Base-by-base conservation (phyloP, 2,329 filamentous ascomycete species). In the Knufia fluminis region DNA sequence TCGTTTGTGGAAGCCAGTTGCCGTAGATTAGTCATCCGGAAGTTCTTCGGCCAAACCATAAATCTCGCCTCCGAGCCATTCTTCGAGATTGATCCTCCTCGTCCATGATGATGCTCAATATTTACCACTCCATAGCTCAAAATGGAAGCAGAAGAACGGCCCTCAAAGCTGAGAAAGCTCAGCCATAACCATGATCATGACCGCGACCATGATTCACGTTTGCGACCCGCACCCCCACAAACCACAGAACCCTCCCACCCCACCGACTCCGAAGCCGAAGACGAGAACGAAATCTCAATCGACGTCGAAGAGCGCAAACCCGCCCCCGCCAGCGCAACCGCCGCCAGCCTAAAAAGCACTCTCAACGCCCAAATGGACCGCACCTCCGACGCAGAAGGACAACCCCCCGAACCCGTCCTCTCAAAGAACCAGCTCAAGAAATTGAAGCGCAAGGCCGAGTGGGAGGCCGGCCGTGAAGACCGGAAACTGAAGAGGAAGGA, bases 371-470 rank as follows among this genome's bases (percentile, higher is more conserved):
- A 39, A 54, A 38, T 46, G 40, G 19, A 42, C 52, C 7, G 22
- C 35, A 10, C 6, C 36, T 3, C 42, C 54, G 38, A 49, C 49
- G 48, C 16, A 17, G 24, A 7, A 23, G 19, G 17, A 2, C 12
- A n/a, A n/a, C 31, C 42, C 45, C 9, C 28, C 26, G 40, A 48
- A 32, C 17, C 44, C 28, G 22, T 66, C 32, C 57, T 96, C 46
- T 95, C 91, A 16, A 97, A 97, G 62, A 94, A 83, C 61, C 85
- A 91, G 59, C 71, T 84, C 52, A 95, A 94, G 68, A 91, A 88
- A 62, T 71, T 88, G 46, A 80, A 77, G 53, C 82, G 80, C 49
- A 75, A 80, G 55, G 75, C 86, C 62, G 73, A 79, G 63, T 94
- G 86, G 85, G 88, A 94, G 59, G 80, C 82, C 6, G 78, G 77